Evolutionary conservation across 1,139 yeast genomes (phyloP), one percentile per base, ranked within the genome.

Genomic region (Nakaseomyces glabratus): DNA sequence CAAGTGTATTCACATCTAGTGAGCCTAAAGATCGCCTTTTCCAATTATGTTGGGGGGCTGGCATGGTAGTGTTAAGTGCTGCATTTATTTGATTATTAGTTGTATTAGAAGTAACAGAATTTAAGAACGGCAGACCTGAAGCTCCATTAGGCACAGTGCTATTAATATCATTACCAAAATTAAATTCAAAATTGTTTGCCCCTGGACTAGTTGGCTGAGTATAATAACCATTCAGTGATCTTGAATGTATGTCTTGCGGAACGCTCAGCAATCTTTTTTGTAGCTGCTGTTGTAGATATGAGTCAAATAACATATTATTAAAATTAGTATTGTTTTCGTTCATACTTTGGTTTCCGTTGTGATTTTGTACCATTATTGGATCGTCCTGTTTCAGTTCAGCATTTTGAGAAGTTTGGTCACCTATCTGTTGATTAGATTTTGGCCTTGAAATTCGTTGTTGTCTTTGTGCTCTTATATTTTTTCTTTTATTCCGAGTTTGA

Each of bases 181-280:
- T 44, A 18, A 43, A 43, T 28, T 40, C 39, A 34, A 42, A 38
- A 23, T 43, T 28, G 19, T 43, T 26, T 35, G 37, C 43, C 8
- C 54, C 52, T 6, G 57, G 57, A 37, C 55, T 51, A n/a, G 55
- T 49, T 5, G 57, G 56, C 26, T 50, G 55, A n/a, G 56, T 49
- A 31, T 51, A 49, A 37, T 52, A 51, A 9, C 54, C 55, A 35
- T 45, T 46, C 12, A 49, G 36, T 4, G 52, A 47, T 22, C 52
- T 39, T 6, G 52, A 47, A 24, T 36, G 40, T n/a, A 39, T 38
- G 26, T 49, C 55, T 34, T 49, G 55, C 6, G 51, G 46, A 5
- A 51, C 41, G 18, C 44, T 47, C 33, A 47, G 54, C 20, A 51
- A 31, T 35, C 50, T 33, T 28, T 46, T 44, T 37, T 50, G 54